Conservation (phyloP, 352 stramenopile species). For the Globisporangium irregulare region DNA sequence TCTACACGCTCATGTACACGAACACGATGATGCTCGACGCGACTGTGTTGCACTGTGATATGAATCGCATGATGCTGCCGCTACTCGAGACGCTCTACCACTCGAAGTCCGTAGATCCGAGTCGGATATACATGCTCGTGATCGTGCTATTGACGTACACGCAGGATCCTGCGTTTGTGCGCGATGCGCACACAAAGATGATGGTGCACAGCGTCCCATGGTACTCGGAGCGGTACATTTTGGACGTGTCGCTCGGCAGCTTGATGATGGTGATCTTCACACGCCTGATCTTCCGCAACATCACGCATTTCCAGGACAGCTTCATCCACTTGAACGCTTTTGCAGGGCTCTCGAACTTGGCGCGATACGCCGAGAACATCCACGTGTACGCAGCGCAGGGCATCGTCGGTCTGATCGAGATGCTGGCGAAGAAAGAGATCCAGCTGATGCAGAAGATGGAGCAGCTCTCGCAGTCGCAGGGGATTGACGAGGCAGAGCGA, state of each 20-base stretch:
- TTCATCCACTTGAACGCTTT: slow-evolving; percentile 81
- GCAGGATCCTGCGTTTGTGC: slow-evolving; percentile 58
- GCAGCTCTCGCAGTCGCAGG: slow-evolving; percentile 1
- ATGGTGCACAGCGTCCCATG: slow-evolving; percentile 61
- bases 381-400: slow-evolving; percentile 73
- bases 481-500: slow-evolving; percentile 28
- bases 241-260: slow-evolving; percentile 70
- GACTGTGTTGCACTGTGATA: slow-evolving; percentile 39
- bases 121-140: slow-evolving; percentile 68
- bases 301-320: slow-evolving; percentile 76
- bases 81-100: slow-evolving; percentile 75
- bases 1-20: slow-evolving; percentile 75
- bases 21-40: slow-evolving; percentile 54
- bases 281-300: slow-evolving; percentile 73
- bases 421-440: slow-evolving; percentile 73
- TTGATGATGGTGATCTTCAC: slow-evolving; percentile 79
- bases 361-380: slow-evolving; percentile 64
- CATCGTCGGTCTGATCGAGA: slow-evolving; percentile 63
- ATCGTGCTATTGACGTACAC: slow-evolving; percentile 70
- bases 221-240: slow-evolving; percentile 79
- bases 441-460: slow-evolving; percentile 56
- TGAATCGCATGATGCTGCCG: slow-evolving; percentile 53
- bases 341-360: slow-evolving; percentile 68
- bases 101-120: slow-evolving; percentile 54
- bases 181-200: slow-evolving; percentile 54